These are phyloP conservation scores for Triadica sebifera DNA, from an alignment of 345 rosid genomes.

Conservation along the genomic window DNA sequence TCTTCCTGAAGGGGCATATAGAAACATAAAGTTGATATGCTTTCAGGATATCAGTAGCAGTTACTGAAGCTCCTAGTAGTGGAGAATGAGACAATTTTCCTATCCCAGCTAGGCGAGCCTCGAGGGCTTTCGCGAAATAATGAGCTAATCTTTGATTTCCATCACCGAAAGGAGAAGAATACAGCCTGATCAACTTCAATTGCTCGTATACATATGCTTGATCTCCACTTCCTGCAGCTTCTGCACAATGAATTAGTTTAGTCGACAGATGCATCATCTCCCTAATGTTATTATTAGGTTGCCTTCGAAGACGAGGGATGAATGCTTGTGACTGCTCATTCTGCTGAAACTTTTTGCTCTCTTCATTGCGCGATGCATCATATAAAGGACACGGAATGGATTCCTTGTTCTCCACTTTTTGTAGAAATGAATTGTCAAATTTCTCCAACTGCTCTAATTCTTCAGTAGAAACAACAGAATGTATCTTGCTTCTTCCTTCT, in stretches of 20 bases:
- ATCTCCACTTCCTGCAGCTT: slow-evolving; percentile 52
- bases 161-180: slow-evolving; percentile 51
- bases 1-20: slow-evolving; percentile 46
- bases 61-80: slow-evolving; percentile 24
- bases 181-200: slow-evolving; percentile 52
- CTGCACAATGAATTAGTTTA: slow-evolving; percentile 56
- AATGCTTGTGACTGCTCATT: slow-evolving; percentile 7
- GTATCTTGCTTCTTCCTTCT: slow-evolving; percentile 22
- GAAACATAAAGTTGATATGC: slow-evolving; percentile 44
- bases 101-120: slow-evolving; percentile 52
- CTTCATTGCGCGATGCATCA: slow-evolving; percentile 22
- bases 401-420: slow-evolving; percentile 14
- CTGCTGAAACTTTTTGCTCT: slow-evolving; percentile 11
- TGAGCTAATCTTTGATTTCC: slow-evolving; percentile 66
- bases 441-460: slow-evolving; percentile 12
- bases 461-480: background rate
- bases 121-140: slow-evolving; percentile 56
- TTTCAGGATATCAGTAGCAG: slow-evolving; percentile 52
- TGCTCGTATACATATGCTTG: slow-evolving; percentile 46
- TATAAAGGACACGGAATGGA: slow-evolving; percentile 19
- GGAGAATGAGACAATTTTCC: slow-evolving; percentile 27
- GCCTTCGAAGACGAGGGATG: background rate
- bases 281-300: background rate
- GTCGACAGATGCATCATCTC: slow-evolving; percentile 47
- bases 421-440: too few relatives aligned